Evolutionary conservation across 352 stramenopile species (phyloP).

Genomic region (Pythium phragmitis): DNA sequence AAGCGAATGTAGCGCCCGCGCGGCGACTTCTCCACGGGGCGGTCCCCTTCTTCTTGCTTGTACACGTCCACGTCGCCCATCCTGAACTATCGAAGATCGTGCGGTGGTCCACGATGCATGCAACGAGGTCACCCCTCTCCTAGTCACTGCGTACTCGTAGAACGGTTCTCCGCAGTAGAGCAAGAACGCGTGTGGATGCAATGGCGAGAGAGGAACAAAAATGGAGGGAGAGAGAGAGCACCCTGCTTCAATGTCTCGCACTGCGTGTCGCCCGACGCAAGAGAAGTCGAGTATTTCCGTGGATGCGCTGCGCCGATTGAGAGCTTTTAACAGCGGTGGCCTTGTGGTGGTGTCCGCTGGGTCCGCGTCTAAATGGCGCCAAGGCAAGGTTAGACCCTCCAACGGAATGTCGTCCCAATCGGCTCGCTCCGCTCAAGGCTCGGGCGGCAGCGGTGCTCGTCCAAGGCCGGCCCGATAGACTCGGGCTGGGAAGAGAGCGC

Average conservation of each 20-base stretch:
- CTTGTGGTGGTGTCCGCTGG: not conserved
- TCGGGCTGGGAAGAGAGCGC: slow-evolving; percentile 14
- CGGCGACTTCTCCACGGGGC: slow-evolving; percentile 73
- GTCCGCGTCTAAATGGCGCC: slow-evolving; percentile 12
- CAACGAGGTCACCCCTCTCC: not conserved
- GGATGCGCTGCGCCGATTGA: not conserved
- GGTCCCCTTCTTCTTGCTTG: slow-evolving; percentile 70
- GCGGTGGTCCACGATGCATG: not conserved
- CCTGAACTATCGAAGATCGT: not conserved
- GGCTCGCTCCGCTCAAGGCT: slow-evolving; percentile 12
- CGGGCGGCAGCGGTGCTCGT: not conserved
- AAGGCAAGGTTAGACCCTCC: slow-evolving; percentile 9
- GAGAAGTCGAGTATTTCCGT: not conserved
- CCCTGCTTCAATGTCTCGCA: not conserved
- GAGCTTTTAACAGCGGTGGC: not conserved
- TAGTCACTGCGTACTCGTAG: not conserved
- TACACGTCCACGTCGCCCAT: slow-evolving; percentile 73
- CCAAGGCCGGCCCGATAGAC: slow-evolving; percentile 7
- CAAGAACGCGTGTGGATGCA: not conserved
- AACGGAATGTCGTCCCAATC: slow-evolving; percentile 23
- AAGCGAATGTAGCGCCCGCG: slow-evolving; percentile 87
- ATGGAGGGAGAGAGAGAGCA: not conserved
- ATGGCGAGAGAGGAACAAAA: not conserved
- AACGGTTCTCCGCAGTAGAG: not conserved
- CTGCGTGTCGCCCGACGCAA: not conserved